phyloP scores from a whole-genome alignment of 139 green algal species.

The Haematococcus lacustris region DNA sequence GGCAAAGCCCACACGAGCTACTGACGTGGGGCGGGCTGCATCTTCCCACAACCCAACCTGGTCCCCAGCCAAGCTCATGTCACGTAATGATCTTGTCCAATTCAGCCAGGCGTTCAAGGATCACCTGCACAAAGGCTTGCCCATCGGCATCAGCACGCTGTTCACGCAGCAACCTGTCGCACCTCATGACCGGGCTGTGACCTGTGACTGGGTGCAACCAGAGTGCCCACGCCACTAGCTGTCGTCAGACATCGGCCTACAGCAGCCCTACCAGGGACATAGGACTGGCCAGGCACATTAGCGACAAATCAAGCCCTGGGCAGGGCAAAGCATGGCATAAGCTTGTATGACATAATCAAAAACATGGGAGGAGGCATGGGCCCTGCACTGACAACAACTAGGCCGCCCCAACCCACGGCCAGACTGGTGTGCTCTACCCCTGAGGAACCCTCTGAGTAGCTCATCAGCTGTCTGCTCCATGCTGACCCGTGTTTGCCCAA shows the following conservation, averaged over 20 bases:
- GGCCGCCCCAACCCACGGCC: too few relatives aligned
- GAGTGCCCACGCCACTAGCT: not conserved
- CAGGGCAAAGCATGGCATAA: not conserved
- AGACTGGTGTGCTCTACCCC: too few relatives aligned
- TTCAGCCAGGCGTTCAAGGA: constrained; percentile 81
- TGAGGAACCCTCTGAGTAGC: too few relatives aligned
- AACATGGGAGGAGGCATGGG: too few relatives aligned
- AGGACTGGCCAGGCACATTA: not conserved
- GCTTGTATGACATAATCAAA: too few relatives aligned
- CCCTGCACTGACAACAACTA: too few relatives aligned
- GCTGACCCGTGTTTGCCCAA: too few relatives aligned
- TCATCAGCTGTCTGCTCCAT: too few relatives aligned
- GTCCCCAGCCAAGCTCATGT: not conserved
- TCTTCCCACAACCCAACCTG: too few relatives aligned
- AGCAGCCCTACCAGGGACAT: not conserved
- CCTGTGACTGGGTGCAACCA: not conserved
- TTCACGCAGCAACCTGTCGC: not conserved
- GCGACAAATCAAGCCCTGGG: not conserved
- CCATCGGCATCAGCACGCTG: not conserved
- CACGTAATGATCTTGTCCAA: constrained; percentile 72
- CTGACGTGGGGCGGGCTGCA: too few relatives aligned
- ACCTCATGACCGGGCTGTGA: not conserved
- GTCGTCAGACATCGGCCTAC: not conserved
- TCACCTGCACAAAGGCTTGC: constrained; percentile 48
- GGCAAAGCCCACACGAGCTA: too few relatives aligned